Evolutionary conservation across 2,329 filamentous ascomycete species (phyloP), one percentile per base, ranked within the genome.

Genomic region (Claviceps pazoutovae): DNA sequence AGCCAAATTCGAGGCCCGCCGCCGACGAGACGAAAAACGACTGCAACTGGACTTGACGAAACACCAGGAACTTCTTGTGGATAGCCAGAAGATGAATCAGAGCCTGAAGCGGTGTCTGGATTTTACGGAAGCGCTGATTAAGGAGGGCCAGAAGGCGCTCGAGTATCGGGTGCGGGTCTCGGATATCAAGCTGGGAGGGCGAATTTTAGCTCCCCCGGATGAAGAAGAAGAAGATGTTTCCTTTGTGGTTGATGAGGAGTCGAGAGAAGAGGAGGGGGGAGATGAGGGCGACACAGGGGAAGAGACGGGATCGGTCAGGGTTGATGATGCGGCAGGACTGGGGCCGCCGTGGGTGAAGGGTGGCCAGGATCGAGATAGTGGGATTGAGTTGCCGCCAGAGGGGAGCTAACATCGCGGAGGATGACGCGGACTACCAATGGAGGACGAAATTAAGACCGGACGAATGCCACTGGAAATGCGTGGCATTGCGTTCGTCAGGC

Each of bases 21-120:
- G 82, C n/a, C 76, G 80, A 48, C 78, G 79, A 50, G 91, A 97
- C 57, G 88, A 95, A 64, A 84, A 84, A 58, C 80, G 88, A 34
- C 73, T 97, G n/a, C 80, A 85, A 59, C 75, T 89, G 4, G 93
- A 98, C 66, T 75, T 98, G 1, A 78, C 83, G 3, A 91, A 90
- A 63, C 93, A 98, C 64, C 87, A 89, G 58, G 85, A 95, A 61
- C 73, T 97, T 1, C 78, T 98, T 8, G 73, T 89, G 41, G 90
- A 95, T 64, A 93, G 86, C 58, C 89, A 96, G 62, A 94, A 89
- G 70, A 89, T 97, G 74, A 97, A 96, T 63, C 87, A 94, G 65
- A 95, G 87, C 64, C 77, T 98, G 46, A 94, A 88, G 66, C 79
- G 88, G 47, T 98, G 93, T 65, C 75, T 96, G 37, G 82, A 83